Evolutionary conservation across 2,329 filamentous ascomycete species (phyloP).

Genomic region (Clarireedia homoeocarpa): DNA sequence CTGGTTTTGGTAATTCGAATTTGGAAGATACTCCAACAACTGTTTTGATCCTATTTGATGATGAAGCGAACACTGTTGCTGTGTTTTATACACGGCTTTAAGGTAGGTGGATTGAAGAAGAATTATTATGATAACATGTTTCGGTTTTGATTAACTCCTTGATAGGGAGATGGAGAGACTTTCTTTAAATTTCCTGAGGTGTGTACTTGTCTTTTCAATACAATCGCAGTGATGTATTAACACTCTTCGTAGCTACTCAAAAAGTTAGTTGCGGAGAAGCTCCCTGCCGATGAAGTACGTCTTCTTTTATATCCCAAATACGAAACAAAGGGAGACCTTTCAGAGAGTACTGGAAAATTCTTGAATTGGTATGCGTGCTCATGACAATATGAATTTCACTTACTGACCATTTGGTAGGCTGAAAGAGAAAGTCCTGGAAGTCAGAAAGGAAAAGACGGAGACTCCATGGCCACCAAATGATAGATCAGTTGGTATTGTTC

Average conservation of each 20-base stretch:
- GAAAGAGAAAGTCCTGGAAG: constrained; percentile 7
- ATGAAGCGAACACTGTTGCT: constrained; percentile 57
- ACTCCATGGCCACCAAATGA: constrained; percentile 9
- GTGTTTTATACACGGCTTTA: constrained; percentile 69
- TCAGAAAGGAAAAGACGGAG: constrained; percentile 1
- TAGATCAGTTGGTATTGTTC: constrained; percentile 66
- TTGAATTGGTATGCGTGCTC: constrained; percentile 41
- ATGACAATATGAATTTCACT: neutral
- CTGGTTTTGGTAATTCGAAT: neutral
- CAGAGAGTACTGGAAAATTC: constrained; percentile 43
- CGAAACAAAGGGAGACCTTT: constrained; percentile 63
- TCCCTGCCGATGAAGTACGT: constrained; percentile 53
- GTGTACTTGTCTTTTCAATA: neutral
- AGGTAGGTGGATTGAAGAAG: constrained; percentile 29
- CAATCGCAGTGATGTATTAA: neutral
- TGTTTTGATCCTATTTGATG: neutral
- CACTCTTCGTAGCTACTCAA: constrained; percentile 43
- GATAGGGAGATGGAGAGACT: constrained; percentile 54
- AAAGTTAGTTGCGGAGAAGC: constrained; percentile 46
- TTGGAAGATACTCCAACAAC: neutral
- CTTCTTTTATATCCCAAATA: constrained; percentile 62
- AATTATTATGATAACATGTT: neutral
- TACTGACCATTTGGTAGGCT: neutral
- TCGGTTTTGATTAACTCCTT: neutral
- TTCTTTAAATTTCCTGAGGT: constrained; percentile 58